Conservation (phyloP, 495 filamentous ascomycete species). For the Daldinia grandis region DNA sequence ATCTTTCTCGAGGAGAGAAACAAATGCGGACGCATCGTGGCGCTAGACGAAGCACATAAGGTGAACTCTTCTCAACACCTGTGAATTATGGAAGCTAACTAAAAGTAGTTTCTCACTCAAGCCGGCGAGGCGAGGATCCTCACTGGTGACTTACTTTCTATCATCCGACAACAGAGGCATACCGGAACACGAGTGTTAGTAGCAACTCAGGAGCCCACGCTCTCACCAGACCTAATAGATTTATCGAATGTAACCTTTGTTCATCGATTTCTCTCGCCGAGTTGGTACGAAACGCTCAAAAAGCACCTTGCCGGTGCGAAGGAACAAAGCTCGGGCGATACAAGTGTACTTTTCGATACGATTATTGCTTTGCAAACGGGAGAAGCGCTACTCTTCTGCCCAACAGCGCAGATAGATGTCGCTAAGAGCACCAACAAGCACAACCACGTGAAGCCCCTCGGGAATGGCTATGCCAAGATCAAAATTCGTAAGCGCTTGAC, state of each 20-base stretch:
- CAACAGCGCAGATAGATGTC: neutral
- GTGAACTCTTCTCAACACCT: constrained; percentile 37
- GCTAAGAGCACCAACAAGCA: neutral
- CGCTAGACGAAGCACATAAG: constrained; percentile 48
- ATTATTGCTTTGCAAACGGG: neutral
- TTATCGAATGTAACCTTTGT: constrained; percentile 66
- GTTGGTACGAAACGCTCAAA: constrained; percentile 61
- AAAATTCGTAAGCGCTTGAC: neutral
- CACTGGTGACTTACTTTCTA: constrained; percentile 62
- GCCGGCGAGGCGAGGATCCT: constrained; percentile 40
- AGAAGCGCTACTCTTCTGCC: neutral
- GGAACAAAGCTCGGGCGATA: neutral
- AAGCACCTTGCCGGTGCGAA: constrained; percentile 49
- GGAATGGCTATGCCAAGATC: neutral
- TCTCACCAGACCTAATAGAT: constrained; percentile 63
- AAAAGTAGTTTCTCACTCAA: neutral
- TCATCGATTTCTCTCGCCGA: constrained; percentile 66
- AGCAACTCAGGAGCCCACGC: constrained; percentile 71
- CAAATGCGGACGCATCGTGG: constrained; percentile 56
- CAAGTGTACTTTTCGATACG: neutral
- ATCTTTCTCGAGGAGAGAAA: constrained; percentile 57
- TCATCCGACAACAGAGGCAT: constrained; percentile 67
- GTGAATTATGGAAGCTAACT: neutral
- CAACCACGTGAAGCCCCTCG: neutral
- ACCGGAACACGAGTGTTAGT: constrained; percentile 63